phyloP scores from a whole-genome alignment of 192 early-diverging fungal species.

The Chytriomyces sp. region DNA sequence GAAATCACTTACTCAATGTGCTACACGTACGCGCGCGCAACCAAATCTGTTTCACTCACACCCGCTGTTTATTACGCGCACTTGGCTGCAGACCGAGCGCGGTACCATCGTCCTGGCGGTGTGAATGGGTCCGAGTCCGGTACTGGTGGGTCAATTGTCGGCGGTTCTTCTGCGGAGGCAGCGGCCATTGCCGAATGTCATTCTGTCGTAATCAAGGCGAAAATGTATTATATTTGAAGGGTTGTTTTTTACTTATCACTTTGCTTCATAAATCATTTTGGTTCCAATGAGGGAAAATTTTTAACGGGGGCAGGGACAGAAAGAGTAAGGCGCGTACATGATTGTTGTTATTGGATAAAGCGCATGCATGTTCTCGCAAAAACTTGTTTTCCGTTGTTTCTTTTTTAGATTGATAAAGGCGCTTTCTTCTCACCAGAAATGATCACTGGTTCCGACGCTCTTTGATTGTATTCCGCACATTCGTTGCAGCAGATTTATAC shows the following conservation, averaged over 20 bases:
- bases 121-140: not conserved
- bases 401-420: too few species aligned
- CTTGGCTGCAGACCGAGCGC: constrained; percentile 79
- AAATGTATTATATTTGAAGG: constrained; percentile 33
- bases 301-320: too few species aligned
- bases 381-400: too few species aligned
- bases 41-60: constrained; percentile 84
- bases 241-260: not conserved
- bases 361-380: not conserved
- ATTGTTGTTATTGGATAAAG: not conserved
- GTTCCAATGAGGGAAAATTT: too few species aligned
- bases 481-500: constrained; percentile 39
- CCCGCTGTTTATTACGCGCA: constrained; percentile 92
- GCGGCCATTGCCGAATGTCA: constrained; percentile 22
- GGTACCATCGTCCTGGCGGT: constrained; percentile 64
- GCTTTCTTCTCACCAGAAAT: not conserved
- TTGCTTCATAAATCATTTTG: constrained; percentile 3
- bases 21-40: constrained; percentile 83
- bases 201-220: constrained; percentile 25
- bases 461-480: constrained; percentile 36
- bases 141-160: not conserved
- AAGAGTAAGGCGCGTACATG: too few species aligned
- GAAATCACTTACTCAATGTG: constrained; percentile 83
- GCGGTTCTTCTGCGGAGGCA: not conserved
- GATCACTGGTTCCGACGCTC: constrained; percentile 19